Evolutionary conservation across 441 rosid species (phyloP), one percentile per base, ranked within the genome.

Genomic region (Erodium chrysanthum): DNA sequence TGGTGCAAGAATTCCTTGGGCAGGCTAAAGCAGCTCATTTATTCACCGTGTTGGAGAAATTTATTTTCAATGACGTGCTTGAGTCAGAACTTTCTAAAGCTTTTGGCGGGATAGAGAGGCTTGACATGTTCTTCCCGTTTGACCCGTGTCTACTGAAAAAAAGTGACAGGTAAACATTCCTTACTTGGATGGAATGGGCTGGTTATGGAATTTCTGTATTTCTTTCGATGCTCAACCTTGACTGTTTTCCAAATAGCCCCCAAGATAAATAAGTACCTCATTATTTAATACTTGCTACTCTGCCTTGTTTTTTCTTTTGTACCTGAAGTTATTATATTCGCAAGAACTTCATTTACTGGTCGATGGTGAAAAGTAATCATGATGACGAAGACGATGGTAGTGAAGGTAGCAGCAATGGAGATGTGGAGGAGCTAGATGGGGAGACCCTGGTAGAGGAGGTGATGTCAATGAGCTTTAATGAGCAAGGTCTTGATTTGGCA

Each of bases 71-170:
- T 65, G 86, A 83, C 58, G 27, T 83, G 60, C 71, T 84, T 25
- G 96, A 88, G 76, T 87, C 86, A 0, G 84, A 86, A 31, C 83
- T 84, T 29, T 94, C 96, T 3, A 75, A 78, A 78, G 89, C 82
- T 61, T 89, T 80, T 80, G 96, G 93, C 20, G 97, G 98, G 65
- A 52, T 78, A 64, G 89, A 93, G 73, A 85, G 94, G 84, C 88
- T 94, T 56, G 96, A 91, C 76, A 83, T 81, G 76, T 93, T 91
- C 81, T 94, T 94, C 71, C 97, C 98, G 0, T 94, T 89, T 64
- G 97, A 94, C 72, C 98, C 97, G 5, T 88, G 91, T 73, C 81
- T 91, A 81, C 77, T 94, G 72, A 81, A 81, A 77, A 75, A 61
- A 54, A 74, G 85, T 11, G 90, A 88, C 86, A 86, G 95, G 97